These are phyloP conservation scores for Solanum paucissectum DNA, from an alignment of 257 asterid species.

Conservation along the genomic window DNA sequence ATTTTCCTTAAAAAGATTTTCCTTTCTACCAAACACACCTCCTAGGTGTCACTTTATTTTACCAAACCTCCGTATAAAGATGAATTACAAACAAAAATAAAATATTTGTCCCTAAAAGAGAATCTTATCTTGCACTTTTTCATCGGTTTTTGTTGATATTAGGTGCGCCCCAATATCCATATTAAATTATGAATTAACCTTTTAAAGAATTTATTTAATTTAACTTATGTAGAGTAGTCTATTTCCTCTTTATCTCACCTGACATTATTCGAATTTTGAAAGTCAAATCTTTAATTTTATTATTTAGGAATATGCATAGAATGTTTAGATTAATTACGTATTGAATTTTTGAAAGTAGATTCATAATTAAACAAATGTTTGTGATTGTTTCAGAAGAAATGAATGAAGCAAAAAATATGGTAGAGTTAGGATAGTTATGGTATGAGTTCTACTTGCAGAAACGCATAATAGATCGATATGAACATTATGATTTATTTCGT, in stretches of 20 bases:
- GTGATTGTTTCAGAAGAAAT: too few species aligned
- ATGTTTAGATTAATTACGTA: too few species aligned
- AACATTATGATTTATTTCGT: not conserved
- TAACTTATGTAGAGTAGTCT: not conserved
- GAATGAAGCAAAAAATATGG: too few species aligned
- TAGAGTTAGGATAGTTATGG: not conserved
- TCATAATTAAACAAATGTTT: too few species aligned
- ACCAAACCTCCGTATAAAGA: not conserved
- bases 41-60: not conserved
- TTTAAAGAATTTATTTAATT: not conserved
- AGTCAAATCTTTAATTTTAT: too few species aligned
- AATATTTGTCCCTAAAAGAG: not conserved
- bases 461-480: not conserved
- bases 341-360: not conserved
- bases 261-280: too few species aligned
- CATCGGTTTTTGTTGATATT: not conserved
- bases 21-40: not conserved
- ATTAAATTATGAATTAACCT: not conserved
- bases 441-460: not conserved
- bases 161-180: not conserved
- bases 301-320: too few species aligned
- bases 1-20: not conserved
- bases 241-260: too few species aligned
- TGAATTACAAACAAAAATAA: not conserved
- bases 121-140: not conserved